These are phyloP conservation scores for Sporobolomyces pararoseus DNA, from an alignment of 768 basidiomycete genomes.

Conservation along the genomic window DNA sequence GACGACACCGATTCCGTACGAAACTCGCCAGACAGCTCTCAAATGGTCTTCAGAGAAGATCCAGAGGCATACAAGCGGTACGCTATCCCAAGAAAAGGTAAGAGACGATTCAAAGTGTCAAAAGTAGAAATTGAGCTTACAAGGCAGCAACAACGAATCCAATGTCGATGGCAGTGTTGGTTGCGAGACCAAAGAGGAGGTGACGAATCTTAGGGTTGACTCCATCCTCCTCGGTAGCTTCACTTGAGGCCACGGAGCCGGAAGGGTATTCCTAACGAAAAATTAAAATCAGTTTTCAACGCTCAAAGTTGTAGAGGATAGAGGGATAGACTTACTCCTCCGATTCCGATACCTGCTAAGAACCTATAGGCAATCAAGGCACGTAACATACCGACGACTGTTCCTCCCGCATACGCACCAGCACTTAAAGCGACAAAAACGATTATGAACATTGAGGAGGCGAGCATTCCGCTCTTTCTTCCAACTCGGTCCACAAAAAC, in stretches of 20 bases:
- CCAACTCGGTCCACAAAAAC: no score
- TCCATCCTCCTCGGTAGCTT: slow-evolving; percentile 78
- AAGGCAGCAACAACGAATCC: slow-evolving; percentile 39
- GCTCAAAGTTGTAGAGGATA: no score
- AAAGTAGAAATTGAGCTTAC: slow-evolving; percentile 17
- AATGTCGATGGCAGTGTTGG: slow-evolving; percentile 58
- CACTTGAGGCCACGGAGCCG: slow-evolving; percentile 60
- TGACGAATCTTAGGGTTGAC: slow-evolving; percentile 73
- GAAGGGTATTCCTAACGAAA: background rate
- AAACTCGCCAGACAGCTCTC: slow-evolving; percentile 42
- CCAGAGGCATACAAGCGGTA: slow-evolving; percentile 36
- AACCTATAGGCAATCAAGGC: slow-evolving; percentile 81
- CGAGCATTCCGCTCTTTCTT: no score
- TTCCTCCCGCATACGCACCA: slow-evolving; percentile 69
- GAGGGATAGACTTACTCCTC: no score
- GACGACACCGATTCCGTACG: slow-evolving; percentile 25
- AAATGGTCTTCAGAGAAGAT: slow-evolving; percentile 41
- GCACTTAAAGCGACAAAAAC: slow-evolving; percentile 52
- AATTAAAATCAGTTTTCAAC: no score
- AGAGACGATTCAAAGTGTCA: no score
- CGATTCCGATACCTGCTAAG: slow-evolving; percentile 80
- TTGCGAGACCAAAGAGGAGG: slow-evolving; percentile 79
- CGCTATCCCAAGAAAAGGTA: no score
- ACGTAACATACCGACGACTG: slow-evolving; percentile 64
- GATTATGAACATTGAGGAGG: no score